Base-by-base conservation (phyloP, 1,139 yeast genomes). In the Blastobotrys malaysiensis region DNA sequence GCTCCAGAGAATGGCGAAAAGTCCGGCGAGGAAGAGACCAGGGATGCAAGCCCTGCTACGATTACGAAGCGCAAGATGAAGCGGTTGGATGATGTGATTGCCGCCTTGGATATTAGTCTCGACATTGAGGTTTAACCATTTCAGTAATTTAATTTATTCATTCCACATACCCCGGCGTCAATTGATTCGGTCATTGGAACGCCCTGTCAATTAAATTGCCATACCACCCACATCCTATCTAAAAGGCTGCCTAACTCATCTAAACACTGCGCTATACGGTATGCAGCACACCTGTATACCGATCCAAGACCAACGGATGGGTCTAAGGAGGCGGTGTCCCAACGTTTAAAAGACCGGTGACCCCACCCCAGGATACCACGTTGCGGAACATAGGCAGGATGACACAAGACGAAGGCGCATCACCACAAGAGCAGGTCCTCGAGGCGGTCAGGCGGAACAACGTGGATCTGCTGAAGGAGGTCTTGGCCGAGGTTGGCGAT, bases 401-500 rank as follows among this genome's bases (percentile, higher is more conserved):
- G 55, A 46, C 56, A 53, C 54, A 61, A 52, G 66, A 65, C 43
- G 80, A 77, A 59, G 97, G 97, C 39, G 98, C 97, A 5, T 77
- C 87, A 2, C 78, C 78, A 57, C 71, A 79, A 13, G 97, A 93
- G 68, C 97, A 88, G 71, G 73, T 93, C 53, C 76, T 91, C 53
- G 98, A 91, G 64, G 83, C 93, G 6, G 84, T 95, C 14, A 83
- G 98, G 68, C 78, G 97, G 72, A 88, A 93, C 74, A 93, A 93
- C 69, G 79, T 82, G 1, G 96, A 88, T 59, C 78, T 91, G 51
- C 72, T 90, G 51, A 76, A 78, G 43, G 77, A 82, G 46, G 78
- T 88, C 52, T 72, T 86, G 43, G 77, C 77, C 20, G 73, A 75
- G 39, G 31, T 46, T 14, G 44, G 22, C 20, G 50, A 46, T 14